Base-by-base conservation (phyloP, 169 alveolate species). In the Plasmodium yoelii region DNA sequence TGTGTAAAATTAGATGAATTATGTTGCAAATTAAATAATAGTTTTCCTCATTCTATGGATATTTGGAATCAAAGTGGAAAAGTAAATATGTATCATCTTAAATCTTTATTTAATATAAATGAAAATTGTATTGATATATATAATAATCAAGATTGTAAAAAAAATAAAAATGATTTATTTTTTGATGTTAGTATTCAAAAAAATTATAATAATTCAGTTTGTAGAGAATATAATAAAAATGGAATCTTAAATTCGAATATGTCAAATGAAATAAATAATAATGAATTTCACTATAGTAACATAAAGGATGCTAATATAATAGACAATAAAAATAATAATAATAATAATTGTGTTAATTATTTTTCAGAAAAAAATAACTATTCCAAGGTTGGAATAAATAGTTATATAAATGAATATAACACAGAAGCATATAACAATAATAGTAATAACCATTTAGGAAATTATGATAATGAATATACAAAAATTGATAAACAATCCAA, bases 1-100 rank as follows among this genome's bases (percentile, higher is more conserved):
- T 92, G 95, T 19, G 68, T 71, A 44, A 87, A 88, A 47, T 53
- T 92, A 18, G 95, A 92, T 63, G 95, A 92, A 56, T 47, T 92
- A 18, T 92, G 95, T 22, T 74, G 90, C 49, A 87, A 82, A 19
- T 64, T 92, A 42, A 90, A 75, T 51, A 39, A 49, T 1, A 53
- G 60, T 47, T 92, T 77, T 55, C 95, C 95, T 4, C 88, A 92
- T 63, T 88, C 93, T 28, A 92, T 86, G 94, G 12, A 73, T 39
- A 42, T 74, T n/a, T 92, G 95, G 95, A 92, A 84, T 18, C 56
- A 51, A 19, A 63, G 55, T 19, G 77, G 92, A 22, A 56, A 69
- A 56, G 26, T 46, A 1, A 82, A 49, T 68, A 55, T 57, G 5
- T 9, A 68, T 61, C 24, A 46, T 22, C 44, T 82, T 47, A 82